Percentiles rank a stretch among this genome's conserved stretches.
phyloP scores from a whole-genome alignment of 345 rosid species.

The Melastoma malabathricum region DNA sequence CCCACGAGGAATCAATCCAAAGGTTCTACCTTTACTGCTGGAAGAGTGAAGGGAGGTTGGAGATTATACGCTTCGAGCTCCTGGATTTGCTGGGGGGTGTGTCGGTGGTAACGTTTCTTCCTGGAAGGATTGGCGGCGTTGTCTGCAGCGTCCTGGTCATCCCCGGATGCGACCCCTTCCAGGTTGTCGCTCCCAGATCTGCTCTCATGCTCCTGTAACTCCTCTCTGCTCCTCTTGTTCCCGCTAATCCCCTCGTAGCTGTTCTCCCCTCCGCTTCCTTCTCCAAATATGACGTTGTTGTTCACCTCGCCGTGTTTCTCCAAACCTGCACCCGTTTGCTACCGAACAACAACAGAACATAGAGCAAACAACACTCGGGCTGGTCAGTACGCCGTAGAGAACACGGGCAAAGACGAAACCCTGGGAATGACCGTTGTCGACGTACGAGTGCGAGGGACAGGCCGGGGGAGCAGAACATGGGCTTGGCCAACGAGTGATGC shows the following conservation, averaged over 20 bases:
- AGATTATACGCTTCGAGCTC: constrained; percentile 99
- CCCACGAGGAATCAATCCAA: background rate
- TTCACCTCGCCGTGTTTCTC: constrained; percentile 2
- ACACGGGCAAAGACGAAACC: too few relatives aligned
- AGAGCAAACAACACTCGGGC: background rate
- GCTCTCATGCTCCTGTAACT: constrained; percentile 41
- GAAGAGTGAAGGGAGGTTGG: constrained; percentile 1
- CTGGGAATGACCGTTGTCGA: too few relatives aligned
- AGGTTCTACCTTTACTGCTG: too few relatives aligned
- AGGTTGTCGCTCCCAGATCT: constrained; percentile 99
- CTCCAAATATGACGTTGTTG: constrained; percentile 4
- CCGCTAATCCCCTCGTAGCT: constrained; percentile 16
- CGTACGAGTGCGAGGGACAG: constrained; percentile 74
- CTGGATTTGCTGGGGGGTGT: constrained; percentile 99
- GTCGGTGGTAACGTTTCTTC: constrained; percentile 97
- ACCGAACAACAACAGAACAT: constrained; percentile 7
- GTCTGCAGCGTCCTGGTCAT: constrained; percentile 75
- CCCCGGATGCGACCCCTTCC: constrained; percentile 86
- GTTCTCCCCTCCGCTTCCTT: constrained; percentile 20
- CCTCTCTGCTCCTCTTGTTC: constrained; percentile 41
- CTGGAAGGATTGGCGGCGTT: constrained; percentile 57
- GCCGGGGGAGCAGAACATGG: constrained; percentile 57
- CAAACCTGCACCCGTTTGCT: constrained; percentile 31
- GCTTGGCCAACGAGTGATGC: constrained; percentile 14
- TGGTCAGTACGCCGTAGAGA: too few relatives aligned